phyloP scores from a whole-genome alignment of 2,329 filamentous ascomycete genomes.

The Pezicula neosporulosa region DNA sequence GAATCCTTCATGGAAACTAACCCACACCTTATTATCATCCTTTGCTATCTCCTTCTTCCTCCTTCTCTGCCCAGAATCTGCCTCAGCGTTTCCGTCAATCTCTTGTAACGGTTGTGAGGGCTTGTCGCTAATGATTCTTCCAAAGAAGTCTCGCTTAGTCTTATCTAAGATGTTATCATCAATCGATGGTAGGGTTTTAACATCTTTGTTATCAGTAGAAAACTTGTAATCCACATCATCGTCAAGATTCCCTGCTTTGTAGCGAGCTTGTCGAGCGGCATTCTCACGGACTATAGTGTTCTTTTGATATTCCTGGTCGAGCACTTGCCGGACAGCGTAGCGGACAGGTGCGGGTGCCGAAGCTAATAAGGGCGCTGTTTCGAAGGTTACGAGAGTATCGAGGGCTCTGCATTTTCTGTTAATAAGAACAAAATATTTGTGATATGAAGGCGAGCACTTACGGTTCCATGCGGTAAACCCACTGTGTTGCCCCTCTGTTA shows the following conservation, averaged over 20 bases:
- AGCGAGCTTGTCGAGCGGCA: slow-evolving; percentile 62
- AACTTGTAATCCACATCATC: slow-evolving; percentile 27
- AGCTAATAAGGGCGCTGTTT: slow-evolving; percentile 55
- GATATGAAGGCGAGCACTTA: slow-evolving; percentile 43
- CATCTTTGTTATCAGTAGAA: slow-evolving; percentile 16
- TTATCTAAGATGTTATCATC: slow-evolving; percentile 21
- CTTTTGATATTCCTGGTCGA: slow-evolving; percentile 85
- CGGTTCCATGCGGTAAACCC: slow-evolving; percentile 94
- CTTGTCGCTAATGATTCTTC: slow-evolving; percentile 58
- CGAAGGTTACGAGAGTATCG: slow-evolving; percentile 74
- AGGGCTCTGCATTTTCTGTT: slow-evolving; percentile 46
- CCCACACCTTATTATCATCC: slow-evolving; percentile 68
- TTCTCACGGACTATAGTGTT: slow-evolving; percentile 65
- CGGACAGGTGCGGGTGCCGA: slow-evolving; percentile 67
- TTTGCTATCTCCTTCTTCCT: slow-evolving; percentile 30
- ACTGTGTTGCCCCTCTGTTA: slow-evolving; percentile 53
- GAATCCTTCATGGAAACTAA: slow-evolving; percentile 85
- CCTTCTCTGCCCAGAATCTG: slow-evolving; percentile 51
- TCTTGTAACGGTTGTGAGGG: slow-evolving; percentile 33
- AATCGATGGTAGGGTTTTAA: slow-evolving; percentile 15
- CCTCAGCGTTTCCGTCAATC: slow-evolving; percentile 46
- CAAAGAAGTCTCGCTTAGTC: slow-evolving; percentile 82
- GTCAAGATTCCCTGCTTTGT: slow-evolving; percentile 45
- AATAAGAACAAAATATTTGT: neutral
- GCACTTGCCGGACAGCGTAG: slow-evolving; percentile 90